A percentile compares a stretch with the other conserved stretches of the same genome.
phyloP scores from a whole-genome alignment of 2,329 filamentous ascomycete species.

The Alternaria triticimaculans region DNA sequence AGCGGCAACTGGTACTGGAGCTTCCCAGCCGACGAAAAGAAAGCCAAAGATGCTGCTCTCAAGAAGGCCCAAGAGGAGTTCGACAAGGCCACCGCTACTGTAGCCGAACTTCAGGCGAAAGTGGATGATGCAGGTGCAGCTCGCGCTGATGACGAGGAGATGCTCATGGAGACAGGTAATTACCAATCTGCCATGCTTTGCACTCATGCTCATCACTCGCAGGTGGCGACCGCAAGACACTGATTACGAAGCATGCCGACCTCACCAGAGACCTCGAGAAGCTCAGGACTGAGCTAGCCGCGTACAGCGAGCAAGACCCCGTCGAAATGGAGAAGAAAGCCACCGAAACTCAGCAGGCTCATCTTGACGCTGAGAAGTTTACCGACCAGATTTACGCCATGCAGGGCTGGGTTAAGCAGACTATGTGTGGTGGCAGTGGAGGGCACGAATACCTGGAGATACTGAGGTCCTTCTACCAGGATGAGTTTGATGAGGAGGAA shows the following conservation, averaged over 20 bases:
- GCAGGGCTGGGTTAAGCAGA: conserved; percentile 53
- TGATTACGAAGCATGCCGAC: conserved; percentile 44
- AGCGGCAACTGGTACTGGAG: conserved; percentile 77
- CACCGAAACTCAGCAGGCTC: conserved; percentile 36
- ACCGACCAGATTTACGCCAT: conserved; percentile 56
- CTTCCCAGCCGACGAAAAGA: conserved; percentile 66
- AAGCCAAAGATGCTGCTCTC: conserved; percentile 51
- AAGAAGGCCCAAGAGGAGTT: conserved; percentile 47
- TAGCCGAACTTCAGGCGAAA: conserved; percentile 50
- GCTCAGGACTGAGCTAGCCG: conserved; percentile 52
- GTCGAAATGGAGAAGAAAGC: conserved; percentile 53
- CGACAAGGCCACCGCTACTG: conserved; percentile 44
- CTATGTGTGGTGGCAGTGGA: conserved; percentile 40
- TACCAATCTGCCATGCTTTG: background rate
- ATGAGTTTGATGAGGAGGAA: conserved; percentile 62
- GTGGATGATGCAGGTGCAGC: conserved; percentile 49
- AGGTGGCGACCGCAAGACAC: conserved; percentile 47
- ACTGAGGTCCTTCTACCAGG: conserved; percentile 58
- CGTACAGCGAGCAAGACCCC: conserved; percentile 56
- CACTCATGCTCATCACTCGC: background rate
- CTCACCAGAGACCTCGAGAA: conserved; percentile 47
- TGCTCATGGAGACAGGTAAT: conserved; percentile 42
- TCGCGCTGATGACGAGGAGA: conserved; percentile 49
- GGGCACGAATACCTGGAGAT: conserved; percentile 52
- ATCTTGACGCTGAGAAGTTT: conserved; percentile 43